Base-by-base conservation (phyloP, 1,284 basidiomycete species). In the Pseudomicrostroma phylloplanum region DNA sequence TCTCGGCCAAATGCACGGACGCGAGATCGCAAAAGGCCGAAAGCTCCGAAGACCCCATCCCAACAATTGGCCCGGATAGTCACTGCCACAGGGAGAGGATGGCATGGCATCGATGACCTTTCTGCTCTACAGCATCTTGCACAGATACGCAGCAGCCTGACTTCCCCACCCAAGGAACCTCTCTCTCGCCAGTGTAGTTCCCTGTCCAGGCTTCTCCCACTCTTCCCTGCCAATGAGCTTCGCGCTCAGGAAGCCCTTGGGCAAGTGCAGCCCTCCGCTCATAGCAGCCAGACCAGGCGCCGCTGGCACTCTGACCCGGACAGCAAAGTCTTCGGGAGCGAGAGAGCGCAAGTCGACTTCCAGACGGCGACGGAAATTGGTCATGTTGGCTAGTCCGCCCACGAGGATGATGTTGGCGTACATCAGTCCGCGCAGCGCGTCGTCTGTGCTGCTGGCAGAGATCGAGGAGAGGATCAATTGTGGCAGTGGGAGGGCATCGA, bases 341-440 rank as follows among this genome's bases (percentile, higher is more conserved):
- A 54, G n/a, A 19, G 8, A 19, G 13, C 51, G 15, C 21, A 54
- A 19, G 15, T 54, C 51, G 15, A 25, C 21, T 54, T 54, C 51
- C 3, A 54, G 21, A 2, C 51, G 15, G 25, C 51, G 51, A 15
- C 51, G 15, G 69, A 96, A 87, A 2, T 88, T 89, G 54, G 86
- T 83, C 67, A 92, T 85, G 69, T 86, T 85, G 2, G 86, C 86
- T 74, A 86, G 87, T 7, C 92, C 93, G 57, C 93, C 93, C 67
- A 92, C 85, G 63, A 96, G 81, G 6, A 90, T 88, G 66, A 97
- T 91, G 78, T 96, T 91, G 43, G 86, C 86, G 92, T 92, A 96
- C 80, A 92, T 92, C 86, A 96, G 86, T 26, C 90, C 91, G 69
- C 87, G 89, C 41, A 92, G 72, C 7, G 58, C 66, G 70, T 91